Base-by-base conservation (phyloP, 192 early-diverging fungal genomes). In the Coemansia sp. region DNA sequence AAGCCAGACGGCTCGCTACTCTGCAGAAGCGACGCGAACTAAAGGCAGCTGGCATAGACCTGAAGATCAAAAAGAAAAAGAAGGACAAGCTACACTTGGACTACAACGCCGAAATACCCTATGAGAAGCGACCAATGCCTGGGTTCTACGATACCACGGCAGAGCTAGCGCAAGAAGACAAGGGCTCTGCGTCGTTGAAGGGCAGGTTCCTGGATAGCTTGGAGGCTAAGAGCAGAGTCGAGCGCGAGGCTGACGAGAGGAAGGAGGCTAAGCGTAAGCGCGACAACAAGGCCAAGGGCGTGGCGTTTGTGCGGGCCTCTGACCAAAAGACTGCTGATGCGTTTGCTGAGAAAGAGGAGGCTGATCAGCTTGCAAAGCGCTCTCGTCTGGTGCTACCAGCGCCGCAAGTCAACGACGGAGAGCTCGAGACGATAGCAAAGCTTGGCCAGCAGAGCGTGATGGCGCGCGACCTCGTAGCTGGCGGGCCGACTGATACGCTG, bases 101-200 rank as follows among this genome's bases (percentile, higher is more conserved):
- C 74, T 97, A 96, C 76, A 97, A 97, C 70, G 89, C 91, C 34
- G 95, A 99, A 55, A 94, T 97, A 60, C 97, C 97, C 9, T 97
- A 95, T 63, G 93, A 98, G 77, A 91, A 90, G 40, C 84, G 84
- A 37, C 91, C 93, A 0, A 86, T 94, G 42, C 83, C 90, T 9
- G 97, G 97, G 20, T 99, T 99, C 61, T 95, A 92, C 74, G 93
- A 97, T 72, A 90, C 91, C 3, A 90, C 91, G 0, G 94, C 93
- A 26, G 97, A 99, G 78, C 83, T 89, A 42, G 85, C 82, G 9
- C 84, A 86, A 0, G 62, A 62, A 35, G 81, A 71, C 35, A 85
- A 87, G 37, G 85, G 85, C 16, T 63, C 69, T 9, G 89, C 87
- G 45, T 85, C 88, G 60, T 60, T 94, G 10, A 91, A 90, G 57